Evolutionary conservation across 345 rosid genomes (phyloP), one percentile per base, ranked within the genome.

Genomic region (Euphorbia lathyris): DNA sequence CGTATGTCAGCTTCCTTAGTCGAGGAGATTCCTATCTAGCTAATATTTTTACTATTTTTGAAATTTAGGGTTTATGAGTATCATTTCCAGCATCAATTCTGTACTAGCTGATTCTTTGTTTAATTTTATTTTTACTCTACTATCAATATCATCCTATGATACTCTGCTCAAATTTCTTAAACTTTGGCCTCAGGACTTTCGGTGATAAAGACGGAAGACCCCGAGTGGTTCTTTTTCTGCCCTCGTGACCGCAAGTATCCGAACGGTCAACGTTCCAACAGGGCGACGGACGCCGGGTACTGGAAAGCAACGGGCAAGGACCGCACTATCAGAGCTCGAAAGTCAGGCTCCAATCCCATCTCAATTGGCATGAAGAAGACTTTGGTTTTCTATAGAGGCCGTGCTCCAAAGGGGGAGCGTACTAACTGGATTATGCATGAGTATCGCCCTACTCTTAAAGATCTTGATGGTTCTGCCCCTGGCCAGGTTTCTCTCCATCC

Each of bases 301-400:
- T 93, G 98, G 98, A 94, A 94, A 65, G 95, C 98, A 53, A 94
- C 96, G 0, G 97, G 98, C 23, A 94, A 91, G 83, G 97, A 94
- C 65, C 85, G 97, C 36, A 91, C 95, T 16, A 91, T 94, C 11
- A 84, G 79, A 77, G 80, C 87, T 4, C 86, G 88, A 59, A 91
- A 81, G 79, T 42, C 79, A 0, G 76, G 82, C n/a, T 57, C 71
- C 6, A 53, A 16, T 47, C 63, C 70, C 0, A n/a, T 26, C 51
- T 2, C 50, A 22, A 78, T 91, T 70, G 98, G 98, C n/a, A 93
- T 93, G 98, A 93, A 93, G 86, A 93, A 89, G 88, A 89, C 98
- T 38, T 74, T 93, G 70, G 97, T 93, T 58, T 93, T 93, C 76
- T 77, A 91, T 75, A 76, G 86, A 71, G 98, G 98, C 55, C 94